Evolutionary conservation across 1,284 basidiomycete species (phyloP), one percentile per base, ranked within the genome.

Genomic region (Coniferiporia sulphurascens): DNA sequence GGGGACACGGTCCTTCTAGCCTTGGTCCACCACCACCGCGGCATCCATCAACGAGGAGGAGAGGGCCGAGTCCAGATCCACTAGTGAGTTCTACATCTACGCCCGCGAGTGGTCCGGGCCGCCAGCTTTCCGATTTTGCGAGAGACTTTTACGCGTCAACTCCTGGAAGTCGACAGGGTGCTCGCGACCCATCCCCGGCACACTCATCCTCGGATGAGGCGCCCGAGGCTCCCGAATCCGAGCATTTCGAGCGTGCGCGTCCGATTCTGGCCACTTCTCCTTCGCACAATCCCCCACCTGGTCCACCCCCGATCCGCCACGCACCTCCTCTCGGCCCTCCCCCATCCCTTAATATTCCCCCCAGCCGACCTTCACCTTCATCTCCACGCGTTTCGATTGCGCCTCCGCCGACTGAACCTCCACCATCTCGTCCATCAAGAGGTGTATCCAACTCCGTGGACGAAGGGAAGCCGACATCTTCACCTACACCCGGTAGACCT

Each of bases 401-500:
- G n/a, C n/a, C 67, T n/a, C 67, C 71, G 1, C 69, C 70, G 51
- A 66, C 68, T 7, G 66, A 51, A 45, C 68, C 64, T 58, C 70
- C 65, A 9, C 65, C 65, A n/a, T 45, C 68, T 0, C 66, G 63
- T 56, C 52, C 73, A 49, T 54, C 72, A 43, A 32, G 52, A 48
- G 57, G 64, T 43, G 35, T 66, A 17, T 38, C 65, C 38, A 52
- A 62, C 6, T 57, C 65, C 13, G 65, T 70, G 1, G 75, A 83
- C 54, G 82, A 86, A 60, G 79, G 79, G 7, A 73, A 74, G 2
- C 89, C 89, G 0, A 91, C 89, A 0, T 76, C 69, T 3, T 74
- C 69, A 6, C 87, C 89, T 1, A 75, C 77, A 0, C 80, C 84
- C 0, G 89, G 89, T 0, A 84, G 83, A 63, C 84, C 86, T 0